Percentiles rank a stretch among this genome's conserved stretches.
Conservation (phyloP, 495 filamentous ascomycete species). For the Penicillium nucicola region DNA sequence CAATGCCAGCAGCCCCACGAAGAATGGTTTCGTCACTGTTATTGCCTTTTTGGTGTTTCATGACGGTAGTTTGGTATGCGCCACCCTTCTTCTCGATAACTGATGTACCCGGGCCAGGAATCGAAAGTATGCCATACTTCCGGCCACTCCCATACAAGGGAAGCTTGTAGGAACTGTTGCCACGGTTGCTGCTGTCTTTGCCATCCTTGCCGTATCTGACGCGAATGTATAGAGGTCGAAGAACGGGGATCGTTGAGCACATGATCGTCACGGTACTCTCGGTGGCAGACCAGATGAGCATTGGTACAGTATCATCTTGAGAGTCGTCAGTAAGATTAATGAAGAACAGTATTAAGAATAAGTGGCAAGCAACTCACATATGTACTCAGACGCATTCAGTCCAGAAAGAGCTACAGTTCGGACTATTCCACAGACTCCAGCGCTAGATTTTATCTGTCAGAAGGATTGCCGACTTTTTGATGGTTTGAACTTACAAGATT, state of each 20-base stretch:
- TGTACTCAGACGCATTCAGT: slow-evolving; percentile 23
- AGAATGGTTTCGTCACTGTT: slow-evolving; percentile 22
- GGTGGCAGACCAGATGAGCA: slow-evolving; percentile 29
- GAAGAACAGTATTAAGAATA: neutral
- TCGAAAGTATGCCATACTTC: slow-evolving; percentile 14
- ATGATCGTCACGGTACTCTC: slow-evolving; percentile 28
- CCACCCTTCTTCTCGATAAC: neutral
- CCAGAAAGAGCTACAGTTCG: slow-evolving; percentile 22
- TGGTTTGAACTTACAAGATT: slow-evolving; percentile 16
- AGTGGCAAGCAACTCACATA: slow-evolving; percentile 10
- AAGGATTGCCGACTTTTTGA: neutral
- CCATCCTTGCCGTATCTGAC: slow-evolving; percentile 22
- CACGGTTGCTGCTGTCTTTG: slow-evolving; percentile 8
- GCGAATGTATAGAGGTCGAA: slow-evolving; percentile 25
- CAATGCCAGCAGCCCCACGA: slow-evolving; percentile 17
- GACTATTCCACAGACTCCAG: slow-evolving; percentile 29
- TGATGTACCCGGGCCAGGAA: slow-evolving; percentile 1
- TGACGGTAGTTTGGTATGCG: slow-evolving; percentile 1
- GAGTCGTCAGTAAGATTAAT: neutral
- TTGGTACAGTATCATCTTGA: slow-evolving; percentile 24
- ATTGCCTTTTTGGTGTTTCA: slow-evolving; percentile 5
- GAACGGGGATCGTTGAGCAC: slow-evolving; percentile 26
- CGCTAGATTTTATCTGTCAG: slow-evolving; percentile 9
- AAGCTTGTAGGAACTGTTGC: slow-evolving; percentile 20
- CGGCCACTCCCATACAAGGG: slow-evolving; percentile 19